Percentiles rank a stretch among this genome's conserved stretches.
These are phyloP conservation scores for Lagerstroemia speciosa DNA, from an alignment of 345 rosid species.

Conservation along the genomic window DNA sequence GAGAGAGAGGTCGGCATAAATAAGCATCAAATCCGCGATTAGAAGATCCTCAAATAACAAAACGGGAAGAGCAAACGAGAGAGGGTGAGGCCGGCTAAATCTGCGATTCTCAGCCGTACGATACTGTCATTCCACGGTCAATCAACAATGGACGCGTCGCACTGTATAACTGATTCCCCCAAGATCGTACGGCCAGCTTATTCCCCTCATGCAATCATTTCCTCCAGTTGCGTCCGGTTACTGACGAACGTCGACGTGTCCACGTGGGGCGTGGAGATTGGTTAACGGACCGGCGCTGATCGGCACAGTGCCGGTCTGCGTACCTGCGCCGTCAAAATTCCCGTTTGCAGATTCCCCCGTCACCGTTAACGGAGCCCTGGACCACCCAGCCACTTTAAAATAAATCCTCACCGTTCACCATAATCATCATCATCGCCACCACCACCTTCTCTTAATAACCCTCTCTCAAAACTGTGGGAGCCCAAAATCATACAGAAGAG, in stretches of 20 bases:
- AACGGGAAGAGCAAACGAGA: neutral
- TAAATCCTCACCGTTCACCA: constrained; percentile 35
- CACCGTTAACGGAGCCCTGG: constrained; percentile 39
- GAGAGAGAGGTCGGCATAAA: neutral
- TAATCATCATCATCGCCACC: too few relatives aligned
- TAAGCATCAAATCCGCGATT: constrained; percentile 1
- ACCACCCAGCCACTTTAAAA: constrained; percentile 23
- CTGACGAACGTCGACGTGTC: constrained; percentile 1
- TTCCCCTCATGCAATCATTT: constrained; percentile 17
- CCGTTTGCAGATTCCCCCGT: constrained; percentile 52
- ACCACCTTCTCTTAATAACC: neutral
- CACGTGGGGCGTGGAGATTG: constrained; percentile 20
- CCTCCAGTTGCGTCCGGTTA: neutral
- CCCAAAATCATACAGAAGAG: neutral
- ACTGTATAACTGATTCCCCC: neutral
- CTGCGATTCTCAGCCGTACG: constrained; percentile 3
- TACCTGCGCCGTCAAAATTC: constrained; percentile 85
- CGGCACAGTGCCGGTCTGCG: neutral
- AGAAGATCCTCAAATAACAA: neutral
- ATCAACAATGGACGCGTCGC: neutral
- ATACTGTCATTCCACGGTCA: neutral
- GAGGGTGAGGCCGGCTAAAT: neutral
- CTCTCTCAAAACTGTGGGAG: constrained; percentile 2
- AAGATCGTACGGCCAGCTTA: constrained; percentile 2
- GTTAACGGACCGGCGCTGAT: constrained; percentile 16